Percentiles rank a stretch among this genome's conserved stretches.
Conservation (phyloP, 305 asterid genomes). For the Stenogyne calaminthoides region DNA sequence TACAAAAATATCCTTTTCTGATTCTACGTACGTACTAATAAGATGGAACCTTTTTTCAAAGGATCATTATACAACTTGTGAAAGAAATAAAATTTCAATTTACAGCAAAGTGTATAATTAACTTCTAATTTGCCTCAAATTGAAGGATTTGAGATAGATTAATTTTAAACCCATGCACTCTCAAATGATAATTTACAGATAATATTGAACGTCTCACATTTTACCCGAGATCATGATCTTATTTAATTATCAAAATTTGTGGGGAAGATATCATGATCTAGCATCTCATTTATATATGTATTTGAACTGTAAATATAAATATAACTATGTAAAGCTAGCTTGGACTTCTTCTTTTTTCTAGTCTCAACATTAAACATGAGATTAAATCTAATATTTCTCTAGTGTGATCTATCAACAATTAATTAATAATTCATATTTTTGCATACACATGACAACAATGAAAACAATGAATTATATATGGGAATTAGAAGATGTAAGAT, state of each 20-base stretch:
- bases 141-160: too few species aligned
- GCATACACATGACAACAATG: not conserved
- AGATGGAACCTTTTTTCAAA: too few species aligned
- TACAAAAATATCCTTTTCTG: too few species aligned
- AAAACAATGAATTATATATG: not conserved
- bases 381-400: not conserved
- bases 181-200: not conserved
- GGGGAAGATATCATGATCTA: too few species aligned
- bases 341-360: too few species aligned
- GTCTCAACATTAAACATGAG: not conserved
- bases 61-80: not conserved
- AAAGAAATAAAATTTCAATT: not conserved
- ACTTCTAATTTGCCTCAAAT: not conserved
- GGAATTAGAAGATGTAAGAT: not conserved
- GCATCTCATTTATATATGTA: too few species aligned
- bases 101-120: not conserved
- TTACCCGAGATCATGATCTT: not conserved
- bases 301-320: not conserved
- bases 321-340: not conserved
- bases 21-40: too few species aligned
- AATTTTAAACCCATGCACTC: too few species aligned
- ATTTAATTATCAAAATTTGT: too few species aligned
- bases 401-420: too few species aligned
- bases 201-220: not conserved
- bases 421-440: too few species aligned